Base-by-base conservation (phyloP, 2,329 filamentous ascomycete species). In the Ploettnerulaceae sp. region DNA sequence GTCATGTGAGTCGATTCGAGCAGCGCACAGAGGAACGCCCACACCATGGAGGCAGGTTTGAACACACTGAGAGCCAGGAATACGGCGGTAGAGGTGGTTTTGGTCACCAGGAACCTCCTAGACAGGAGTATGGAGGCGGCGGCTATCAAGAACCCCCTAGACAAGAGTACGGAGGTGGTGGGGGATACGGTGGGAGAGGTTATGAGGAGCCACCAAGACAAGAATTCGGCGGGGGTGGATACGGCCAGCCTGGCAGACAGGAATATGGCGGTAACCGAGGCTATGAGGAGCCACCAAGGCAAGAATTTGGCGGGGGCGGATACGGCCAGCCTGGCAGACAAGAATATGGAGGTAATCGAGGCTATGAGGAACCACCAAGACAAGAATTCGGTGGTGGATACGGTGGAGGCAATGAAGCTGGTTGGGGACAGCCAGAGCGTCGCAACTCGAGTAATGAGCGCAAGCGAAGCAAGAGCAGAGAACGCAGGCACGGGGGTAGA, bases 1-100 rank as follows among this genome's bases (percentile, higher is more conserved):
- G 70, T 17, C 65, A 66, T 17, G 74, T 72, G 22, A 78, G 77
- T 54, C 75, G 77, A 31, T 83, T 80, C 55, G 70, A 83, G 59
- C 72, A 83, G 61, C 70, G 69, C 37, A 74, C 71, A 4, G 76
- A 84, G 60, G 72, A 73, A 6, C 72, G 70, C 7, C 70, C 72
- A 14, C 68, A 64, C 5, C 66, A 71, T 42, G 73, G 73, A 3
- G 75, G 77, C 33, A 74, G 77, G 5, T 82, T 78, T 51, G 75
- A 82, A 57, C 69, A 79, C 54, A 75, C 71, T 26, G 77, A 83
- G 64, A 70, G 71, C 22, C 44, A 54, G 17, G 54, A 52, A 12
- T 56, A 57, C 40, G 53, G 52, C 22, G 40, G 50, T 25, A 17
- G 48, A 41, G 56, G 25, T 45, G 54, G 56, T 6, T 53, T 59